These are phyloP conservation scores for Baorangia bicolor DNA, from an alignment of 768 basidiomycete genomes.

Conservation along the genomic window DNA sequence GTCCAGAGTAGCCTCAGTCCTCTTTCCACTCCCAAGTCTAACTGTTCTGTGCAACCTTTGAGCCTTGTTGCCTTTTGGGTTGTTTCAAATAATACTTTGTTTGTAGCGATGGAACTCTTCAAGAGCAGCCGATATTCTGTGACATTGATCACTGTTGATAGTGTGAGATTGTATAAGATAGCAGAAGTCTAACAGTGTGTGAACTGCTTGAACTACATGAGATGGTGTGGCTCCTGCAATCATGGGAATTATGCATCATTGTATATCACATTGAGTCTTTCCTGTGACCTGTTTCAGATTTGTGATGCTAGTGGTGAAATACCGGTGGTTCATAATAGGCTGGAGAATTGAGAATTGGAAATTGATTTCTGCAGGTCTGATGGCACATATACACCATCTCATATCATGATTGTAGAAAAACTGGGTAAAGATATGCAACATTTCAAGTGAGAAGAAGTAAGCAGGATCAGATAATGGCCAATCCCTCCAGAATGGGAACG, in stretches of 20 bases:
- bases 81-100: neutral
- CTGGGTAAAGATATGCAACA: slow-evolving; percentile 40
- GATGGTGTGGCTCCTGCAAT: neutral
- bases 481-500: slow-evolving; percentile 36
- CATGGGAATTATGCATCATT: neutral
- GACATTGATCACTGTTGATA: neutral
- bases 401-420: slow-evolving; percentile 39
- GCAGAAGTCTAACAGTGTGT: neutral
- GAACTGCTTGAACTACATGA: neutral
- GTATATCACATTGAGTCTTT: neutral
- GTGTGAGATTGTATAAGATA: neutral
- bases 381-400: slow-evolving; percentile 37
- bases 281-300: neutral
- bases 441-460: slow-evolving; percentile 35
- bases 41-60: too few species aligned
- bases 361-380: slow-evolving; percentile 28
- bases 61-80: too few species aligned
- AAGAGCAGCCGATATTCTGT: neutral
- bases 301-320: neutral
- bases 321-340: neutral
- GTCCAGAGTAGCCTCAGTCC: too few species aligned
- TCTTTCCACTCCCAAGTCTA: too few species aligned
- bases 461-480: slow-evolving; percentile 36
- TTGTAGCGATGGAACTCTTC: neutral
- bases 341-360: slow-evolving; percentile 11